Conservation (phyloP, 2,329 filamentous ascomycete species). For the Cladophialophora carrionii region DNA sequence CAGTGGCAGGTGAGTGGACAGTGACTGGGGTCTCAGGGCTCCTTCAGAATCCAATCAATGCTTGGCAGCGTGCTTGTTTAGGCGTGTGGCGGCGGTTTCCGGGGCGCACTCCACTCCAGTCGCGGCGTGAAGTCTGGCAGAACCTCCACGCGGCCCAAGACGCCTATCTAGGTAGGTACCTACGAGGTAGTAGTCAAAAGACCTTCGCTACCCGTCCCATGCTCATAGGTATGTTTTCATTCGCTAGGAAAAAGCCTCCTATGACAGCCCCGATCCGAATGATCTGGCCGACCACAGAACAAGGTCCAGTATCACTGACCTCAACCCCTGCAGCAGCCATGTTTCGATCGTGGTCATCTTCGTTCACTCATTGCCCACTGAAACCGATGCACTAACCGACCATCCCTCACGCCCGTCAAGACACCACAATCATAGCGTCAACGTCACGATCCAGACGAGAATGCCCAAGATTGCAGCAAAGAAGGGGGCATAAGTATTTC, state of each 20-base stretch:
- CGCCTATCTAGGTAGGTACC: too few relatives aligned
- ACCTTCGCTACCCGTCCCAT: too few relatives aligned
- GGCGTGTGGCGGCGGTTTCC: neutral
- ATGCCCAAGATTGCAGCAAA: neutral
- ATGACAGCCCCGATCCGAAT: neutral
- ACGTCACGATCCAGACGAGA: neutral
- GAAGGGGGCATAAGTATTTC: neutral
- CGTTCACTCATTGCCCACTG: neutral
- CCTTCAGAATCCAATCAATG: too few relatives aligned
- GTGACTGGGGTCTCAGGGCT: too few relatives aligned
- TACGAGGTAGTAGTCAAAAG: too few relatives aligned
- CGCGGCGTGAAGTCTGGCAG: neutral
- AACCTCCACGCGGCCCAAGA: too few relatives aligned
- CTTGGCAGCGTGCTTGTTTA: neutral
- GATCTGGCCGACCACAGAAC: neutral
- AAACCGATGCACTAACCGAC: neutral
- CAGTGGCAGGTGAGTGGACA: too few relatives aligned
- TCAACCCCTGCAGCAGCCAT: neutral
- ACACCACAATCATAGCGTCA: neutral
- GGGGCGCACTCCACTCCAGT: neutral
- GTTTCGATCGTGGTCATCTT: neutral
- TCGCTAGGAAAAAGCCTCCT: too few relatives aligned
- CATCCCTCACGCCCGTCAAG: too few relatives aligned
- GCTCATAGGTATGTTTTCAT: too few relatives aligned
- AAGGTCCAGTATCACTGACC: neutral